Base-by-base conservation (phyloP, 495 filamentous ascomycete genomes). In the Penicillium soppii region DNA sequence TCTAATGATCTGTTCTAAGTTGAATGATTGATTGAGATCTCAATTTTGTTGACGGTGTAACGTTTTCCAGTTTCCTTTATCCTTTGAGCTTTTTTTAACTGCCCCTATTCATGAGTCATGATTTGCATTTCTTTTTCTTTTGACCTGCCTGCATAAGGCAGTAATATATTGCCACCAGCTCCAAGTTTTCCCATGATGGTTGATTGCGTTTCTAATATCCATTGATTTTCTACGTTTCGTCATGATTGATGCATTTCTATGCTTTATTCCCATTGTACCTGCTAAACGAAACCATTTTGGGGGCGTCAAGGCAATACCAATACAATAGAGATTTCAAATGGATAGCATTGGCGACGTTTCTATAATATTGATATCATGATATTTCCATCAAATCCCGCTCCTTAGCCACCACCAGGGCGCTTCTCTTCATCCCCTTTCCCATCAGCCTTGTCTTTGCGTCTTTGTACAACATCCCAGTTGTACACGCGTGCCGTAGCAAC, bases 401-500 rank as follows among this genome's bases (percentile, higher is more conserved):
- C 40, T 37, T 54, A 41, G 26, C 39, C 29, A 32, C 53, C 42
- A 29, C 40, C 25, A 49, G 53, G 39, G 56, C 47, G n/a, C 59
- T 37, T 15, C 23, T 58, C 63, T 8, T 73, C 71, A 23, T 67
- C 70, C 8, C 69, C 82, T 54, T 84, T 84, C 7, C 70, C 74
- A 4, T 87, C 86, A 15, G 77, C 80, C 67, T 89, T 92, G 49
- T 96, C 92, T 79, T 95, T 96, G 51, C 94, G 75, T 69, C 92
- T 89, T 77, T 95, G 85, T 27, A 89, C 89, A 6, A 98, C 89
- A 63, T 98, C 94, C 90, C 92, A 97, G 67, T 98, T 98, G 68
- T 97, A 98, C n/a, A 98, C 89, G 48, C 95, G 78, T 17, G 94
- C 94, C 15, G 91, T 91, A 10, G 94, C 94, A 32, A 98, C 94